Conservation (phyloP, 345 rosid species). For the Hypericum androsaemum region DNA sequence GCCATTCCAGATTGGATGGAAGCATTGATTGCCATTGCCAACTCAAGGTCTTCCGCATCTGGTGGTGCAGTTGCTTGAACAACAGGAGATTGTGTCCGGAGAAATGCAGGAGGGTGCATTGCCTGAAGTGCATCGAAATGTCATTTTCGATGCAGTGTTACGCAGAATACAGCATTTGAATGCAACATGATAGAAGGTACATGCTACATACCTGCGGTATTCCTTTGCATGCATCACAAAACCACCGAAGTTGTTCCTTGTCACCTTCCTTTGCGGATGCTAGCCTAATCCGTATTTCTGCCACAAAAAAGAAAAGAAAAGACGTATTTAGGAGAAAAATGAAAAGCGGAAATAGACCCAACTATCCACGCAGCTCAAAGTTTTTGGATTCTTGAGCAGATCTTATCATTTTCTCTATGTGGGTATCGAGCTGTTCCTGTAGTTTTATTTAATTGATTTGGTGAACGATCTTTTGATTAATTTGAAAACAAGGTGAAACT, state of each 20-base stretch:
- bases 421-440: too few species aligned
- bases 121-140: slow-evolving; percentile 33
- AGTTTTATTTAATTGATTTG: too few species aligned
- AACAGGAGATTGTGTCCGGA: slow-evolving; percentile 31
- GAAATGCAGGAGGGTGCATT: slow-evolving; percentile 49
- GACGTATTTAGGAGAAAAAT: too few species aligned
- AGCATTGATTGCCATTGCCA: slow-evolving; percentile 68
- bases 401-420: too few species aligned
- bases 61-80: slow-evolving; percentile 63
- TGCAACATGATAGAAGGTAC: background rate
- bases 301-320: too few species aligned
- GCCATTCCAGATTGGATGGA: slow-evolving; percentile 54
- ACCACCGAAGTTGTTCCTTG: slow-evolving; percentile 65
- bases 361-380: too few species aligned
- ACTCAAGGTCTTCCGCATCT: slow-evolving; percentile 45
- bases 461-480: too few species aligned
- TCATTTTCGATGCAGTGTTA: background rate
- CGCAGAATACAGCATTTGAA: background rate
- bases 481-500: too few species aligned
- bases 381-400: too few species aligned
- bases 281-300: slow-evolving; percentile 72
- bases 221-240: slow-evolving; percentile 95
- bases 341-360: too few species aligned
- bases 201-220: slow-evolving; percentile 60
- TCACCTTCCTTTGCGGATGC: slow-evolving; percentile 69